A percentile compares a stretch with the other conserved stretches of the same genome.
Conservation (phyloP, 208 protist genomes). For the Crithidia bombi region DNA sequence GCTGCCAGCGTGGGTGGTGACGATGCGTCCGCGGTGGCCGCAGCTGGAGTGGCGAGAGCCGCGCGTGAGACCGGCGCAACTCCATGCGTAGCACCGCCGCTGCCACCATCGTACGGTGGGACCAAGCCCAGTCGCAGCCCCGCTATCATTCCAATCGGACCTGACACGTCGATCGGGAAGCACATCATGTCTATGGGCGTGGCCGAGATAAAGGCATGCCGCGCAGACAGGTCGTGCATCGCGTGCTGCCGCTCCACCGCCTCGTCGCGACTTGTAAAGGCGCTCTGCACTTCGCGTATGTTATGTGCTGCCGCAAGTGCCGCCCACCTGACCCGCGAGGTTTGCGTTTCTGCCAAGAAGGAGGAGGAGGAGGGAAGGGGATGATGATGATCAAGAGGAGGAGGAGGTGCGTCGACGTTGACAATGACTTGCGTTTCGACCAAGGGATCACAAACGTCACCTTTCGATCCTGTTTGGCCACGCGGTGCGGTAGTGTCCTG, state of each 20-base stretch:
- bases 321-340: not conserved
- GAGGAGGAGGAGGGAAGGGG: too few relatives aligned
- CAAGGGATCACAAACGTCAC: too few relatives aligned
- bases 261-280: constrained; percentile 48
- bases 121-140: constrained; percentile 68
- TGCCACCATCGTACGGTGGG: constrained; percentile 16
- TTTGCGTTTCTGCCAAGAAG: too few relatives aligned
- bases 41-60: not conserved
- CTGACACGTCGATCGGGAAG: constrained; percentile 62
- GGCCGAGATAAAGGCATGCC: constrained; percentile 29
- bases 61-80: not conserved
- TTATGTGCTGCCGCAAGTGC: constrained; percentile 25
- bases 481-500: too few relatives aligned
- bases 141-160: constrained; percentile 55
- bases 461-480: not conserved
- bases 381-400: too few relatives aligned
- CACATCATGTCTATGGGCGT: constrained; percentile 44
- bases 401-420: too few relatives aligned
- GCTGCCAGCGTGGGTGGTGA: not conserved
- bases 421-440: too few relatives aligned
- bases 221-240: constrained; percentile 21
- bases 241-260: constrained; percentile 23
- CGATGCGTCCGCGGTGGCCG: not conserved
- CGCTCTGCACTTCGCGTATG: constrained; percentile 33
- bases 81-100: not conserved